phyloP scores from a whole-genome alignment of 2,329 filamentous ascomycete species.

The Colletotrichum caudatum region DNA sequence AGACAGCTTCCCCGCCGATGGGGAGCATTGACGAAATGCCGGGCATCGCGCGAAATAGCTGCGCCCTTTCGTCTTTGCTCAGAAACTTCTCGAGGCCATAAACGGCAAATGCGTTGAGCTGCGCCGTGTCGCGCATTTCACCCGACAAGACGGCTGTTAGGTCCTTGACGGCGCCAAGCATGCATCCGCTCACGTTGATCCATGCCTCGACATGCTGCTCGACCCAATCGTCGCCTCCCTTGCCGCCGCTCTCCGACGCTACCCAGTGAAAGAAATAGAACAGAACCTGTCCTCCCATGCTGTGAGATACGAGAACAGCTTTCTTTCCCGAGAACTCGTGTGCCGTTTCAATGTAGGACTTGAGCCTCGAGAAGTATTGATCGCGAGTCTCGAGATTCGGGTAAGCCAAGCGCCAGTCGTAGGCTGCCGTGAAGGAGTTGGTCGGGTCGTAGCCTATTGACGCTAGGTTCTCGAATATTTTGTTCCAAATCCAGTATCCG shows the following conservation, averaged over 20 bases:
- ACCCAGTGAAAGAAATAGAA: conserved; percentile 86
- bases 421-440: conserved; percentile 75
- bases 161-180: conserved; percentile 94
- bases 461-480: conserved; percentile 96
- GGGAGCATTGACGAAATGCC: conserved; percentile 97
- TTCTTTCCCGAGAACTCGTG: conserved; percentile 81
- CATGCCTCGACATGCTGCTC: conserved; percentile 90
- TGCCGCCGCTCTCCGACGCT: conserved; percentile 80
- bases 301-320: conserved; percentile 89
- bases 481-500: conserved; percentile 99
- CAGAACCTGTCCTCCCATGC: conserved; percentile 96
- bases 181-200: conserved; percentile 98
- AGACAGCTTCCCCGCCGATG: conserved; percentile 92
- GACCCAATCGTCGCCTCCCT: conserved; percentile 89
- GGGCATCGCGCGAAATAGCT: conserved; percentile 97
- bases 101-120: conserved; percentile 95
- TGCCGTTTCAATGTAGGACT: conserved; percentile 89
- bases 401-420: conserved; percentile 96
- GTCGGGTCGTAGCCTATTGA: conserved; percentile 95
- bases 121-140: conserved; percentile 98
- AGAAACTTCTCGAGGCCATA: conserved; percentile 97
- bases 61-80: conserved; percentile 87
- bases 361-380: conserved; percentile 92
- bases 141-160: conserved; percentile 91
- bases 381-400: conserved; percentile 89